phyloP scores from a whole-genome alignment of 495 filamentous ascomycete genomes.

The Aspergillus cavernicola region DNA sequence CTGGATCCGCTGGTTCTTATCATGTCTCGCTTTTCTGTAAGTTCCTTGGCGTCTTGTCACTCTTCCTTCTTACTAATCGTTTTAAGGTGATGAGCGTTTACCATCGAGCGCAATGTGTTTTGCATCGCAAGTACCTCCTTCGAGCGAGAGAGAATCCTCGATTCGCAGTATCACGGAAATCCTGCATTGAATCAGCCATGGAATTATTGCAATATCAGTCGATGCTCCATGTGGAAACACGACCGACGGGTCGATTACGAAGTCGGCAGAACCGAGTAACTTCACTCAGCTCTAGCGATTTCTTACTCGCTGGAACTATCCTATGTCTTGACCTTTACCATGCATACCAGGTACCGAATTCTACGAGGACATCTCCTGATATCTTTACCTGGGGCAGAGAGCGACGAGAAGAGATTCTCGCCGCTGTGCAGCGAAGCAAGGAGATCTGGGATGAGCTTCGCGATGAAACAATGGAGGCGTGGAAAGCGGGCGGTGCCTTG shows the following conservation, averaged over 20 bases:
- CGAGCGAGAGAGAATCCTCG: constrained; percentile 74
- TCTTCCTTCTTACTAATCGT: neutral
- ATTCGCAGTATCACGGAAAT: constrained; percentile 78
- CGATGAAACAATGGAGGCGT: constrained; percentile 80
- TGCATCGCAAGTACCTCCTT: constrained; percentile 82
- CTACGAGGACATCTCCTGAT: constrained; percentile 44
- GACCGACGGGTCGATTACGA: constrained; percentile 66
- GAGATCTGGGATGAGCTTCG: constrained; percentile 74
- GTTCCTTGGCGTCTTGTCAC: neutral
- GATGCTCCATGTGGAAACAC: constrained; percentile 69
- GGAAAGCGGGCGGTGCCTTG: constrained; percentile 74
- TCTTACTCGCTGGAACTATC: constrained; percentile 85
- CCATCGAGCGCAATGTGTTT: constrained; percentile 80
- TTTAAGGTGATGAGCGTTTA: constrained; percentile 73
- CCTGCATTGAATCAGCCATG: constrained; percentile 84
- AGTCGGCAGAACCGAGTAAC: constrained; percentile 70
- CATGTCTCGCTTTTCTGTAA: constrained; percentile 72
- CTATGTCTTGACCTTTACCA: constrained; percentile 76
- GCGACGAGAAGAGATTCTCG: constrained; percentile 71
- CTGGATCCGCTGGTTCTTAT: constrained; percentile 75
- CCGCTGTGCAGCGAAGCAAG: constrained; percentile 63
- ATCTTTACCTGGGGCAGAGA: constrained; percentile 65
- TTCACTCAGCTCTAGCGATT: constrained; percentile 76
- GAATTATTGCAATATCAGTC: constrained; percentile 72
- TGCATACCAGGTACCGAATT: constrained; percentile 31